Base-by-base conservation (phyloP, 2,329 filamentous ascomycete species). In the Ophiobolus disseminans region DNA sequence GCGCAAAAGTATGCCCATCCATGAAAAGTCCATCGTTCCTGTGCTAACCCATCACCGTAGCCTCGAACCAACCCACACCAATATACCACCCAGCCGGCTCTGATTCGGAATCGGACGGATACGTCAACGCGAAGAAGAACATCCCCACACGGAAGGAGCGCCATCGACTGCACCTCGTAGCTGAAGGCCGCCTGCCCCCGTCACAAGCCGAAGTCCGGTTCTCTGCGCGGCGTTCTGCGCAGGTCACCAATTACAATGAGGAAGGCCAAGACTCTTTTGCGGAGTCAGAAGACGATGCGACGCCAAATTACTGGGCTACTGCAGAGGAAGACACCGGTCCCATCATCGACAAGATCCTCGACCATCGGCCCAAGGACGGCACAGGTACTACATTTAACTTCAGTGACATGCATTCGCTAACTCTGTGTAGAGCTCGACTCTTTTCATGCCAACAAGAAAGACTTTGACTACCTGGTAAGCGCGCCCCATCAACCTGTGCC, bases 341-440 rank as follows among this genome's bases (percentile, higher is more conserved):
- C 14, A 91, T 91, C 61, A 91, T 99, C 58, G 94, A 99, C 70
- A 86, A 90, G 57, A 88, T 99, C 42, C 84, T 99, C 44, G 90
- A 95, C 57, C 92, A 97, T 73, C 86, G 89, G 39, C 78, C 90
- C 28, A 89, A 86, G 70, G 87, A 90, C 25, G 90, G 82, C 32
- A 64, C 62, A 50, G 74, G 76, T 76, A 66, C 44, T 66, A 54
- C 30, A 25, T 3, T n/a, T 7, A 3, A 21, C 5, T 39, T 28
- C 35, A 37, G 19, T 16, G 14, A 16, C 10, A 5, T 14, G 32
- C 25, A 40, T 23, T 41, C 40, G 45, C 64, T 69, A 58, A 73
- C 32, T 10, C 25, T 8, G 11, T 20, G 22, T 52, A 72, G 71
- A 69, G 53, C 58, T 72, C 16, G 70, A 77, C 44, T 65, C 68